Percentiles rank a stretch among this genome's conserved stretches.
Evolutionary conservation across 2,329 filamentous ascomycete genomes (phyloP).

Genomic region (Fusarium torreyae): DNA sequence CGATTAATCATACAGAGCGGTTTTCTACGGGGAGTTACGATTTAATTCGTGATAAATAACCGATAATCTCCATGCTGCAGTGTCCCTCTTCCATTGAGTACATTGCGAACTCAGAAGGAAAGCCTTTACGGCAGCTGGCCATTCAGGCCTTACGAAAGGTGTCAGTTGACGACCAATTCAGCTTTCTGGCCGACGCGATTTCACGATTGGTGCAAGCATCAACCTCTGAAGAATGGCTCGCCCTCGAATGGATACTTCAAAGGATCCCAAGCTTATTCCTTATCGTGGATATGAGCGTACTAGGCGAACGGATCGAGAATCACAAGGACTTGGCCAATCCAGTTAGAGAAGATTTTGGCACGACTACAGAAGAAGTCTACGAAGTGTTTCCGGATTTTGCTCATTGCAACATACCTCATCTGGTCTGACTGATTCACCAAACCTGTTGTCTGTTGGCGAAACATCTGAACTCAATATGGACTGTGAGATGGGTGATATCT

Average conservation of each 20-base stretch:
- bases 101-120: accelerated
- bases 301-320: neutral
- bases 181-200: neutral
- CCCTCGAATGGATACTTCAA: neutral
- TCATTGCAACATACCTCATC: neutral
- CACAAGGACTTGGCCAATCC: accelerated
- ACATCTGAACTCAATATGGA: neutral
- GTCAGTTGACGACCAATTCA: accelerated
- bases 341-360: accelerated
- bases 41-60: accelerated
- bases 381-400: accelerated
- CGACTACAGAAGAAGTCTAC: neutral
- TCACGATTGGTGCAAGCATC: neutral
- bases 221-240: neutral
- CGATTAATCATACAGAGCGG: neutral
- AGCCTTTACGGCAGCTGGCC: neutral
- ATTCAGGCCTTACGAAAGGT: neutral
- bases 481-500: neutral
- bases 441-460: accelerated
- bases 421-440: accelerated
- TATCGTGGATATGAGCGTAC: neutral
- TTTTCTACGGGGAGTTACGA: neutral
- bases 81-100: accelerated
- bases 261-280: neutral
- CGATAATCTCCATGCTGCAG: neutral